Conservation (phyloP, 2,329 filamentous ascomycete genomes). For the Lithohypha guttulata region DNA sequence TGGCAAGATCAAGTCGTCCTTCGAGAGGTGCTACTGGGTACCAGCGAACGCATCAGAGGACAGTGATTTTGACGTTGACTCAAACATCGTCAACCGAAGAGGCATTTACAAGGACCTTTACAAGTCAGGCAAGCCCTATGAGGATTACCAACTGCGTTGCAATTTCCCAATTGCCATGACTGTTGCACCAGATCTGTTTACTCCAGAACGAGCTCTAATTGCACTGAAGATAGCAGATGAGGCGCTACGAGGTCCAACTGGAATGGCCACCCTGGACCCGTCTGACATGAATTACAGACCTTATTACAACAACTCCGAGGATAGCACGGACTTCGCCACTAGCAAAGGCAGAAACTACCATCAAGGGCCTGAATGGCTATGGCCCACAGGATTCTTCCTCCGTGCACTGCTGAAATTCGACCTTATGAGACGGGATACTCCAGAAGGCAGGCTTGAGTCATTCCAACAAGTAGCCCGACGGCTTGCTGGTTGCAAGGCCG, state of each 20-base stretch:
- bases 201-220: conserved; percentile 62
- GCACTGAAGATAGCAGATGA: conserved; percentile 73
- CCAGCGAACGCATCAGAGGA: conserved; percentile 54
- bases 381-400: conserved; percentile 93
- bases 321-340: conserved; percentile 81
- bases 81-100: conserved; percentile 69
- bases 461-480: conserved; percentile 90
- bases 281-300: conserved; percentile 85
- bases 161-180: conserved; percentile 97
- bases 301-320: conserved; percentile 90
- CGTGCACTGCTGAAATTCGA: conserved; percentile 87
- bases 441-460: conserved; percentile 65
- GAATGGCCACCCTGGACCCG: conserved; percentile 93
- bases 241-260: conserved; percentile 70
- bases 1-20: conserved; percentile 65
- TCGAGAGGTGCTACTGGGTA: conserved; percentile 86
- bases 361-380: conserved; percentile 95
- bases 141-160: conserved; percentile 89
- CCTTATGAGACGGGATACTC: conserved; percentile 55
- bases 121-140: conserved; percentile 84
- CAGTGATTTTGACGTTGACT: conserved; percentile 65
- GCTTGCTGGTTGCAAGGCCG: conserved; percentile 71
- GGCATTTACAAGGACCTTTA: conserved; percentile 99
- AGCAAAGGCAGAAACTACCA: conserved; percentile 96
- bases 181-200: conserved; percentile 80